Evolutionary conservation across 192 early-diverging fungal species (phyloP), one percentile per base, ranked within the genome.

Genomic region (Globomyces pollinis-pini): DNA sequence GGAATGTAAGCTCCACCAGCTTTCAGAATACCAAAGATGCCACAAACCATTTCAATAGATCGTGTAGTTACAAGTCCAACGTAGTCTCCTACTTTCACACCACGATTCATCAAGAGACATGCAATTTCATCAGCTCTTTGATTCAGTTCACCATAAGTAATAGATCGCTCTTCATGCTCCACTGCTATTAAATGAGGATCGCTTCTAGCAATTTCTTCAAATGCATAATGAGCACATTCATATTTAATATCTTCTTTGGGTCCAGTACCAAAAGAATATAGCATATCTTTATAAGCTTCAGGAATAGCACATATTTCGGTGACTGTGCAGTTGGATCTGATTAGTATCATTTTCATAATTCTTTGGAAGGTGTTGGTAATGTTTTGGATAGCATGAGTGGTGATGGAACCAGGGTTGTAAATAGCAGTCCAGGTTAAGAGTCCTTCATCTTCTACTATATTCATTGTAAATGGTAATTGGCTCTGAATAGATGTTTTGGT

Each of bases 61-160:
- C 64, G n/a, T 26, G 8, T 16, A 23, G 57, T 51, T 0, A 70
- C 34, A 5, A 70, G 18, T 2, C 44, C 59, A 18, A 73, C 66
- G 5, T 3, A 35, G 9, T 41, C 41, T 1, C 63, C 62, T 0
- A 42, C 26, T 2, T 13, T 0, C 18, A 69, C 53, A 32, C 61
- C 65, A 11, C 35, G 13, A 5, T 30, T 28, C 1, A 38, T 50
- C 18, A 70, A 38, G n/a, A 54, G n/a, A 6, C 9, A 16, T 11
- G 64, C 71, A 24, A 72, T 7, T 3, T 23, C 41, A 24, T 61
- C 62, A 6, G 71, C 63, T 20, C 20, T 11, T n/a, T 34, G 2
- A 34, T 71, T 50, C 34, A 72, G 54, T 15, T 67, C 72, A 18
- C 33, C 31, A 58, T 74, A 74, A 6, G 64, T 72, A 11, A 70